Base-by-base conservation (phyloP, 2,329 filamentous ascomycete species). In the Nothopassalora personata region DNA sequence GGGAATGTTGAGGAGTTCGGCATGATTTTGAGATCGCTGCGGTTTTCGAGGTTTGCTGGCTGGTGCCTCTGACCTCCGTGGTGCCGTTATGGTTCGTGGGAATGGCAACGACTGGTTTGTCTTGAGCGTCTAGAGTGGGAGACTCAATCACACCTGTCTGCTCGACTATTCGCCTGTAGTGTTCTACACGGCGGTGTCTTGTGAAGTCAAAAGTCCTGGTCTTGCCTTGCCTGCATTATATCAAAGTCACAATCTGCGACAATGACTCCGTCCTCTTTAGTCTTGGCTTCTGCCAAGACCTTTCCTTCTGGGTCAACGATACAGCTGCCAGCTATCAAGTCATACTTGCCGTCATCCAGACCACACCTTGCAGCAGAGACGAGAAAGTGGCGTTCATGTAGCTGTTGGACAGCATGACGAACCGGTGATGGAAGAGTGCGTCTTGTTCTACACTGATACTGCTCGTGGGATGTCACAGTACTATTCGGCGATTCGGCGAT, bases 361-460 rank as follows among this genome's bases (percentile, higher is more conserved):
- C 80, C 80, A 31, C 76, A 78, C 58, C 80, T 76, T n/a, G 77
- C 79, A 2, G 77, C 76, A 57, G 74, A 75, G 49, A 82, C 73
- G 18, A 77, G 66, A 79, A 82, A 43, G 76, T 79, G 3, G 76
- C 75, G 62, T 82, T 82, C 63, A 78, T 79, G 63, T 82, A 82
- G 59, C 75, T 78, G 48, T 80, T 77, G 1, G 73, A 73, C 67
- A 81, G 79, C 75, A 80, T 78, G 11, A 75, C 74, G 28, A 82
- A 70, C 58, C 76, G 73, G 64, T 83, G 80, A 54, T 82, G 80
- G 64, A 80, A 80, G 4, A 80, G 68, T 0, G 79, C 78, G 59
- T 77, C 68, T n/a, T 70, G 68, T 55, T 80, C 76, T n/a, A n/a
- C n/a, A n/a, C n/a, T n/a, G n/a, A n/a, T n/a, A n/a, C n/a, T n/a